Conservation (phyloP, 352 stramenopile genomes). For the Globisporangium cylindrosporum region DNA sequence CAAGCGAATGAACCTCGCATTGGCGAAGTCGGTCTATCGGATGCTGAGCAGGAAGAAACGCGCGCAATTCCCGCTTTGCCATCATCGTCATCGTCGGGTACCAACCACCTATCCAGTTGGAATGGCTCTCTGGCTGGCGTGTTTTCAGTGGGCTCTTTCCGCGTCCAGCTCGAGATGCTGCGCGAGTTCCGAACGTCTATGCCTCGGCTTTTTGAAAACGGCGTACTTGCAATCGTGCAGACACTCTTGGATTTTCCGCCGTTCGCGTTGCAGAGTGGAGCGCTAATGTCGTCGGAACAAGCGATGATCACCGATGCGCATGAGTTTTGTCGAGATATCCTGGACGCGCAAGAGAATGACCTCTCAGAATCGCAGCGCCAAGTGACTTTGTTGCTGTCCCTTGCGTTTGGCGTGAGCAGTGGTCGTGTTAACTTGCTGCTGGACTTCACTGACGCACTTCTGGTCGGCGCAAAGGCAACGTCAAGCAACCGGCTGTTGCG, state of each 20-base stretch:
- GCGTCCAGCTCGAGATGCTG: slow-evolving; percentile 69
- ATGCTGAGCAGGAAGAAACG: neutral
- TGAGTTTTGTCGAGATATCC: slow-evolving; percentile 43
- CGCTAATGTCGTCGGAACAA: slow-evolving; percentile 26
- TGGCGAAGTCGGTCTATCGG: neutral
- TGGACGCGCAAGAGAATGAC: slow-evolving; percentile 19
- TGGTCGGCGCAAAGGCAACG: neutral
- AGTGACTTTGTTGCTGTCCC: slow-evolving; percentile 41
- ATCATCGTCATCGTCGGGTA: neutral
- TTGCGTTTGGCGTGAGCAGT: slow-evolving; percentile 57
- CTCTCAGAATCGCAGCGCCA: slow-evolving; percentile 25
- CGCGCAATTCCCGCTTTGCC: neutral
- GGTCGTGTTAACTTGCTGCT: slow-evolving; percentile 49
- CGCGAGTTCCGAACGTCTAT: slow-evolving; percentile 42
- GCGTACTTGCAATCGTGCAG: slow-evolving; percentile 43
- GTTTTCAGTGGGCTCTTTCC: slow-evolving; percentile 54
- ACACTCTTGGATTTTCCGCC: slow-evolving; percentile 57
- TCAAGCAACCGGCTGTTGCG: slow-evolving; percentile 14
- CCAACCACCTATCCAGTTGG: slow-evolving; percentile 13
- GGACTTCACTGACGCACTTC: slow-evolving; percentile 40
- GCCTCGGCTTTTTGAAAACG: slow-evolving; percentile 51
- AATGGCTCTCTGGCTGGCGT: slow-evolving; percentile 28
- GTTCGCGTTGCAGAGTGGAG: slow-evolving; percentile 40
- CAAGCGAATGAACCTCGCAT: neutral
- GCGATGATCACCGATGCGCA: slow-evolving; percentile 40